Conservation (phyloP, 495 filamentous ascomycete species). For the Jackrogersella minutella region DNA sequence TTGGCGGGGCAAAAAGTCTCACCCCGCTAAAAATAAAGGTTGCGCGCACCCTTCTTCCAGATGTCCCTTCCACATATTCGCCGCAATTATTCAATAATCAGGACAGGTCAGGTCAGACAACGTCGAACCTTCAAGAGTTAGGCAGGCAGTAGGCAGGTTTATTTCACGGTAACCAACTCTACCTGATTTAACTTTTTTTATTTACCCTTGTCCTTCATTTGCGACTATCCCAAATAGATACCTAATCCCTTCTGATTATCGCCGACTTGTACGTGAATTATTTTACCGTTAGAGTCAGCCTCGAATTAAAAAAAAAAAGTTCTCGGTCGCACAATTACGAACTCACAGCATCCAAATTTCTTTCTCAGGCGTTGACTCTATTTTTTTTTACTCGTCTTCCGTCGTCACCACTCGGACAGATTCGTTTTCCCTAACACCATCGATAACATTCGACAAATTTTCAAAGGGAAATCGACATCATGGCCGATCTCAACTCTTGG, state of each 20-base stretch:
- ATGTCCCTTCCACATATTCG: neutral
- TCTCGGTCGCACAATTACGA: slow-evolving; percentile 30
- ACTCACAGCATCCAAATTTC: neutral
- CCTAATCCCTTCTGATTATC: neutral
- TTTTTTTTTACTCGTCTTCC: neutral
- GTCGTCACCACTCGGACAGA: neutral
- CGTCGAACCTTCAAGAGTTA: neutral
- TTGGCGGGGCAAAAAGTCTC: slow-evolving; percentile 40
- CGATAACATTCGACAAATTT: neutral
- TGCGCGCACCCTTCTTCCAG: neutral
- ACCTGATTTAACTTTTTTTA: neutral
- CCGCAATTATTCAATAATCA: slow-evolving; percentile 17
- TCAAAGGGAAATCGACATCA: slow-evolving; percentile 52
- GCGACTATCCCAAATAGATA: neutral
- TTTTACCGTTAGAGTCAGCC: neutral
- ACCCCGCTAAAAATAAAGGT: slow-evolving; percentile 34
- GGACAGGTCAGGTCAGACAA: slow-evolving; percentile 1
- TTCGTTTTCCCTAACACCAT: neutral
- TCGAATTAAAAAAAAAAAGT: slow-evolving; percentile 18
- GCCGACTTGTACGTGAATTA: too few relatives aligned
- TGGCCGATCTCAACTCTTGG: slow-evolving; percentile 93
- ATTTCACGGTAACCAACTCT: neutral
- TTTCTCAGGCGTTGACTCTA: neutral
- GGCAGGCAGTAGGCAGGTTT: neutral
- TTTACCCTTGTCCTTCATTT: slow-evolving; percentile 16